These are phyloP conservation scores for Coemansia sp. DNA, from an alignment of 192 early-diverging fungal genomes.

Conservation along the genomic window DNA sequence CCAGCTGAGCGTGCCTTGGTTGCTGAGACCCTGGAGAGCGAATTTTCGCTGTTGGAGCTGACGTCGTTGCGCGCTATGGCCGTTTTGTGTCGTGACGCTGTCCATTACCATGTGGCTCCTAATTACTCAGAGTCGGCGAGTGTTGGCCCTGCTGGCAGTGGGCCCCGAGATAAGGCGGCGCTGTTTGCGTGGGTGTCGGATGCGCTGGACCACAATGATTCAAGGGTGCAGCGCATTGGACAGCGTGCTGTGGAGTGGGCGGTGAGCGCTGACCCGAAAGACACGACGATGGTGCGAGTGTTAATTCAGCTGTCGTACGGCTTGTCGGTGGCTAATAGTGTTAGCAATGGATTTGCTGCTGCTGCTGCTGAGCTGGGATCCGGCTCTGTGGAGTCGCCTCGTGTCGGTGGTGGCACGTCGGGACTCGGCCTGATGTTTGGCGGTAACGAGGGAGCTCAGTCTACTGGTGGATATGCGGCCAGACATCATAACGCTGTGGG, in stretches of 20 bases:
- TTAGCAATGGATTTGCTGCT: conserved; percentile 24
- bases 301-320: conserved; percentile 54
- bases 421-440: conserved; percentile 45
- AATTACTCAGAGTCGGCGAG: not conserved
- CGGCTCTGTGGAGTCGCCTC: not conserved
- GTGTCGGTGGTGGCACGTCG: conserved; percentile 10
- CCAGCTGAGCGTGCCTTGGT: conserved; percentile 64
- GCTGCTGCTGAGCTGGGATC: not conserved
- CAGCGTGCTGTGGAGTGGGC: conserved; percentile 54
- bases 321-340: conserved; percentile 27
- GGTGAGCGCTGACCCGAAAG: conserved; percentile 24
- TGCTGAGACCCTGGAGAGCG: conserved; percentile 72
- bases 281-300: conserved; percentile 40
- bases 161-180: conserved; percentile 44
- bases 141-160: conserved; percentile 16
- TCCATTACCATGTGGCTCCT: not conserved
- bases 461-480: conserved; percentile 8
- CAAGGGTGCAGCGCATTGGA: conserved; percentile 35
- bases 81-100: conserved; percentile 61
- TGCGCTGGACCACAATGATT: conserved; percentile 32
- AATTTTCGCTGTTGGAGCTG: conserved; percentile 74
- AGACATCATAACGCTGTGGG: conserved; percentile 6
- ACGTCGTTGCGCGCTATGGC: conserved; percentile 90
- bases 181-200: conserved; percentile 53
- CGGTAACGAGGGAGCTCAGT: not conserved